Evolutionary conservation across 139 green algal species (phyloP).

Genomic region (Astrephomene gubernaculifera): DNA sequence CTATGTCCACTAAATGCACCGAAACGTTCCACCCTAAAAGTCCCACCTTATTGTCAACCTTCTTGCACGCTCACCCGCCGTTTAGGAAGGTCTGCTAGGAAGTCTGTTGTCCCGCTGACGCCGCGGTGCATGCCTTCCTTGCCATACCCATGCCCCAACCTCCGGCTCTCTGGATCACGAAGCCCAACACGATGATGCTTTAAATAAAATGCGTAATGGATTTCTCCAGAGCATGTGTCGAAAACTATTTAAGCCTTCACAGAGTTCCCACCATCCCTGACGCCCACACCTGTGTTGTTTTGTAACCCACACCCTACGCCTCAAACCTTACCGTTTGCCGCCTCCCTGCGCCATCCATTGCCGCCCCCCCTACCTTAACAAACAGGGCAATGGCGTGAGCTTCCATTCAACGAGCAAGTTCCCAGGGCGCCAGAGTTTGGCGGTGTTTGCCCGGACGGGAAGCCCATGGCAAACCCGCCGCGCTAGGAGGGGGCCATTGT

Average conservation of each 20-base stretch:
- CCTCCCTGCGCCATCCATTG: too few species aligned
- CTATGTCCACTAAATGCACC: not conserved
- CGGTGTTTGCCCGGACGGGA: slow-evolving; percentile 48
- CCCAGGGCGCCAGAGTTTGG: slow-evolving; percentile 48
- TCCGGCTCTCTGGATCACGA: too few species aligned
- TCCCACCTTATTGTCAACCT: too few species aligned
- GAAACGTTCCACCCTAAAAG: not conserved
- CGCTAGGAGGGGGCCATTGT: too few species aligned
- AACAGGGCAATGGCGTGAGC: slow-evolving; percentile 52
- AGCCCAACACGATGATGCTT: too few species aligned
- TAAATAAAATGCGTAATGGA: too few species aligned
- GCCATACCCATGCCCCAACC: too few species aligned
- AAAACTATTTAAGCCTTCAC: not conserved
- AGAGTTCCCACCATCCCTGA: not conserved
- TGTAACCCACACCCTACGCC: not conserved
- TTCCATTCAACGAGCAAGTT: slow-evolving; percentile 32
- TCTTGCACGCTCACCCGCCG: too few species aligned
- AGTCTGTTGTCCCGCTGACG: too few species aligned
- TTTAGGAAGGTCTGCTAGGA: too few species aligned
- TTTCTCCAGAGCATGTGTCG: not conserved
- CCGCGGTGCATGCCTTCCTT: too few species aligned
- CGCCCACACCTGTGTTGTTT: not conserved
- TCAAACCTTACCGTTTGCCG: not conserved
- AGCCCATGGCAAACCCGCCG: slow-evolving; percentile 40
- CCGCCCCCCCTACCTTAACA: too few species aligned